Conservation (phyloP, 2,329 filamentous ascomycete species). For the Cladosporium sp. region DNA sequence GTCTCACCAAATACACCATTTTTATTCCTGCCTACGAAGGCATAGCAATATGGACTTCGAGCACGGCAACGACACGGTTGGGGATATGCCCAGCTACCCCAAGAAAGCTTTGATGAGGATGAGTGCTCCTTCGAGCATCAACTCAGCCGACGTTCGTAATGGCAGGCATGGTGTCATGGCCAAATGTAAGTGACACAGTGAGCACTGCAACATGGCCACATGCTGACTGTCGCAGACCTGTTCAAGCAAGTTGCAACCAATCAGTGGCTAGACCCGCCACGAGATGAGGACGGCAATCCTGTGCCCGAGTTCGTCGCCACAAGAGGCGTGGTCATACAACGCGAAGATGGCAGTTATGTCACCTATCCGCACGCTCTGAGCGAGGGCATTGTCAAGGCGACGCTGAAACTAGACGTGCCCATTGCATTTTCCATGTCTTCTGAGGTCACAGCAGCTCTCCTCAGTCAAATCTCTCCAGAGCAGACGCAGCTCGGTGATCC, state of each 20-base stretch:
- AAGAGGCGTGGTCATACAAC: constrained; percentile 18
- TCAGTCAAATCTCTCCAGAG: constrained; percentile 16
- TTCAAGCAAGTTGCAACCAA: constrained; percentile 17
- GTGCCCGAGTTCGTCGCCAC: constrained; percentile 15
- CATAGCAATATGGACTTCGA: not conserved
- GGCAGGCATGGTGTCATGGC: constrained; percentile 18
- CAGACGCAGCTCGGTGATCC: constrained; percentile 17
- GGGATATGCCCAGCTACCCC: constrained; percentile 4
- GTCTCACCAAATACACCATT: not conserved
- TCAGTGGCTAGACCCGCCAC: constrained; percentile 17
- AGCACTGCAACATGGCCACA: not conserved
- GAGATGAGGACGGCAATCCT: constrained; percentile 14
- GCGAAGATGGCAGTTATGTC: constrained; percentile 18
- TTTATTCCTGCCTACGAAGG: not conserved
- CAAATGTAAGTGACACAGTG: constrained; percentile 11
- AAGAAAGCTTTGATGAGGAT: constrained; percentile 9
- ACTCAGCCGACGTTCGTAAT: constrained; percentile 17
- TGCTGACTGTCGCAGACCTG: constrained; percentile 1
- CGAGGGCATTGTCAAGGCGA: constrained; percentile 18
- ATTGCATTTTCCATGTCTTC: constrained; percentile 20
- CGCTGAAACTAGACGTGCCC: constrained; percentile 15
- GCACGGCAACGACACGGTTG: not conserved
- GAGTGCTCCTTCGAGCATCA: constrained; percentile 17
- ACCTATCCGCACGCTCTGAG: constrained; percentile 15
- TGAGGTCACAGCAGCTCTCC: constrained; percentile 15